Evolutionary conservation across 2,329 filamentous ascomycete genomes (phyloP).

Genomic region (Fusarium pseudograminearum): DNA sequence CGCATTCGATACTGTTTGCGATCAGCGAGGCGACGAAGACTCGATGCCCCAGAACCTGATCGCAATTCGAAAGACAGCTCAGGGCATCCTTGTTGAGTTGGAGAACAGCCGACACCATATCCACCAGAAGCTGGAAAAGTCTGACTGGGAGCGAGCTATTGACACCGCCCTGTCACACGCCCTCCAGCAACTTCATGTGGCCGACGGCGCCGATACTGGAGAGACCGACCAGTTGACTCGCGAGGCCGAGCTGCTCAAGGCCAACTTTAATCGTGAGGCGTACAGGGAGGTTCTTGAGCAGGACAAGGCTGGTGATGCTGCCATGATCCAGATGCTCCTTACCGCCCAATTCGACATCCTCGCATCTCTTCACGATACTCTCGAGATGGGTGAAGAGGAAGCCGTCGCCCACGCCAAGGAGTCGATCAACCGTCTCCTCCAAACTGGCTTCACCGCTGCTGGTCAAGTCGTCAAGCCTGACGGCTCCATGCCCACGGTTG

Average conservation of each 20-base stretch:
- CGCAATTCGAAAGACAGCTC: constrained; percentile 86
- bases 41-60: constrained; percentile 75
- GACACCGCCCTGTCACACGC: constrained; percentile 91
- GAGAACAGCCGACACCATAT: constrained; percentile 92
- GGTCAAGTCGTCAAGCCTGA: constrained; percentile 93
- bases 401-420: constrained; percentile 83
- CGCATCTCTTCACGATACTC: constrained; percentile 82
- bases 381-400: constrained; percentile 84
- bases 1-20: constrained; percentile 87
- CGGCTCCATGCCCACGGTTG: constrained; percentile 70
- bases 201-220: constrained; percentile 58
- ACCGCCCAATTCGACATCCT: constrained; percentile 94
- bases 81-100: constrained; percentile 88
- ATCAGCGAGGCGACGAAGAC: constrained; percentile 65
- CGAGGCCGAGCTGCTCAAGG: constrained; percentile 88
- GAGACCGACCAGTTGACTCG: constrained; percentile 80
- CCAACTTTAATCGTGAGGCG: constrained; percentile 83
- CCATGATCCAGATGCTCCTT: constrained; percentile 83
- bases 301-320: constrained; percentile 83
- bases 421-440: constrained; percentile 81
- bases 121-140: constrained; percentile 83
- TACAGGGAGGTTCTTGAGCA: constrained; percentile 83
- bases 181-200: constrained; percentile 79
- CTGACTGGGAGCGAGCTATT: constrained; percentile 87
- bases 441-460: constrained; percentile 78